Evolutionary conservation across 768 basidiomycete species (phyloP).

Genomic region (Suillus alpinus): DNA sequence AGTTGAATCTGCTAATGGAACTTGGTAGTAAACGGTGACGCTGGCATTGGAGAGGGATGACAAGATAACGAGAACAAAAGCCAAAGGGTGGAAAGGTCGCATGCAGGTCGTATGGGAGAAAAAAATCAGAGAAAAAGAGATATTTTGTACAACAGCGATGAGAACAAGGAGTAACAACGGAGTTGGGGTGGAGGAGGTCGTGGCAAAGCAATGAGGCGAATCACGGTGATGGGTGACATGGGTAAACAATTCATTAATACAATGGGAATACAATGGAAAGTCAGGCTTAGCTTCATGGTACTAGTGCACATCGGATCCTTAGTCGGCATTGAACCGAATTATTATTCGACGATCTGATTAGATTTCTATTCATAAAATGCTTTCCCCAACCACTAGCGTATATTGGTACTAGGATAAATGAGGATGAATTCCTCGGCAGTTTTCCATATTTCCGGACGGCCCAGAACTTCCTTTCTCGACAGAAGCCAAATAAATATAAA

Average conservation of each 20-base stretch:
- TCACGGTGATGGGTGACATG: neutral
- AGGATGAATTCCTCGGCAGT: too few relatives aligned
- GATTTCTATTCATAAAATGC: neutral
- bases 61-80: neutral
- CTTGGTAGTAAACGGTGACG: slow-evolving; percentile 30
- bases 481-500: neutral
- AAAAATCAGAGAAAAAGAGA: neutral
- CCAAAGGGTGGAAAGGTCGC: neutral
- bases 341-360: neutral
- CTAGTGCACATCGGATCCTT: neutral
- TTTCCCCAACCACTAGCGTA: too few relatives aligned
- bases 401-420: too few relatives aligned
- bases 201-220: neutral
- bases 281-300: too few relatives aligned
- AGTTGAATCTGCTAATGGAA: slow-evolving; percentile 18
- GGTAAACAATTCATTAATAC: neutral
- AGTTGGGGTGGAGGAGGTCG: neutral
- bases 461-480: neutral
- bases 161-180: neutral
- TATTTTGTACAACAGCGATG: neutral
- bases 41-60: slow-evolving; percentile 11
- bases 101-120: neutral
- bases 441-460: too few relatives aligned
- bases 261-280: neutral
- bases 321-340: neutral